Evolutionary conservation across 179 eudicot genomes (phyloP).

Genomic region (Beta lomatogona): DNA sequence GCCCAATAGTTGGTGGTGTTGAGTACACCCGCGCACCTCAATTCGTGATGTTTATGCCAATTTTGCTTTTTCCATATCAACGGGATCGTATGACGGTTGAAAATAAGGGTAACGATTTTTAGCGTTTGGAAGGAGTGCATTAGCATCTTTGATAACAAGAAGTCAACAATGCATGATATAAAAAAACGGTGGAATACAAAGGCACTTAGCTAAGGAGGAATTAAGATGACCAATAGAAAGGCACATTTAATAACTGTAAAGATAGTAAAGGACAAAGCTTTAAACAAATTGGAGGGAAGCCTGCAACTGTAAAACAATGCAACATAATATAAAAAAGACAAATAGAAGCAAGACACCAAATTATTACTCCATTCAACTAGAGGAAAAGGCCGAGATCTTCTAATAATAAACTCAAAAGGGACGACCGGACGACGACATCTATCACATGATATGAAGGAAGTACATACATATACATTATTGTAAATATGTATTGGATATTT

Average conservation of each 20-base stretch:
- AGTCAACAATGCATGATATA: too few relatives aligned
- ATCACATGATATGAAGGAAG: neutral
- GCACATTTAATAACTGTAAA: neutral
- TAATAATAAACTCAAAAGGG: neutral
- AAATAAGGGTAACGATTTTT: too few relatives aligned
- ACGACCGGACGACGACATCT: neutral
- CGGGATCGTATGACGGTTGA: too few relatives aligned
- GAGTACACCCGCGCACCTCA: too few relatives aligned
- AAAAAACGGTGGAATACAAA: too few relatives aligned
- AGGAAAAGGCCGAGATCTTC: neutral
- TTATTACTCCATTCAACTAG: neutral
- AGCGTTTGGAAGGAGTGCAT: too few relatives aligned
- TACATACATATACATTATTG: neutral
- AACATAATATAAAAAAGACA: neutral
- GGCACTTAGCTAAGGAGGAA: neutral
- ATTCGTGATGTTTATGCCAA: too few relatives aligned
- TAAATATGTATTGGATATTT: too few relatives aligned
- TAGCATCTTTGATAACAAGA: too few relatives aligned
- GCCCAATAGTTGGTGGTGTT: too few relatives aligned
- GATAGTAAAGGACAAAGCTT: conserved; percentile 16
- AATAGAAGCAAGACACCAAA: neutral
- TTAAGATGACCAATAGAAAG: conserved; percentile 7
- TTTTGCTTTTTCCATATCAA: too few relatives aligned
- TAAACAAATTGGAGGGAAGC: conserved; percentile 17
- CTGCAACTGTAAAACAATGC: conserved; percentile 15